Evolutionary conservation across 768 basidiomycete genomes (phyloP), one percentile per base, ranked within the genome.

Genomic region (Lactarius pseudohatsudake): DNA sequence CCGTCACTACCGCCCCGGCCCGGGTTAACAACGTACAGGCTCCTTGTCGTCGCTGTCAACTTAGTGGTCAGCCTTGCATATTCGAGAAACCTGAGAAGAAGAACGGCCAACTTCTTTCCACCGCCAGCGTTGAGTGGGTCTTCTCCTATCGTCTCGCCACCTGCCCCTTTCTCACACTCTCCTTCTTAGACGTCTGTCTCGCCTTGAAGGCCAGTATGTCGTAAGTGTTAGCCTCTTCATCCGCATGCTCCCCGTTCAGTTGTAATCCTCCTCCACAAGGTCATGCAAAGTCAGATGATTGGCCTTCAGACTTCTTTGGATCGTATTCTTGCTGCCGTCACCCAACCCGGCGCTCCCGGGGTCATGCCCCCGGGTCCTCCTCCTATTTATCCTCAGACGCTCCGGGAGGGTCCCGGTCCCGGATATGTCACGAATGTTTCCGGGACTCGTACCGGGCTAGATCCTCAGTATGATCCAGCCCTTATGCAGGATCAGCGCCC

Each of bases 71-170:
- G 6, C 83, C 84, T 47, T 95, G 93, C 74, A 76, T 95, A 63
- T 95, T 94, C 77, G 93, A 95, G 77, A 94, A 94, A 76, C 93
- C 93, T 72, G 91, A 93, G 78, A 92, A 91, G 82, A 95, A 95
- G 80, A 86, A 81, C 75, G 79, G 78, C 1, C 86, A 85, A 70
- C 77, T 79, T 11, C 75, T 86, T 72, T 79, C 89, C 65, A 83
- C 80, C 56, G 84, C 87, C 57, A 88, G 90, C 72, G 83, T 89
- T 57, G 92, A 93, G 91, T 93, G 72, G 75, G 86, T 80, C 73
- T 71, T 66, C 64, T 69, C 61, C 72, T 72, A 57, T 72, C 64
- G 70, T 16, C 8, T 30, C 2, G 16, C 50, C 53, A 47, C 45
- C 8, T 47, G 50, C 56, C 58, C 67, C 57, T 59, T 62, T 59